Evolutionary conservation across 2,329 filamentous ascomycete genomes (phyloP), one percentile per base, ranked within the genome.

Genomic region (Ramularia endophylla): DNA sequence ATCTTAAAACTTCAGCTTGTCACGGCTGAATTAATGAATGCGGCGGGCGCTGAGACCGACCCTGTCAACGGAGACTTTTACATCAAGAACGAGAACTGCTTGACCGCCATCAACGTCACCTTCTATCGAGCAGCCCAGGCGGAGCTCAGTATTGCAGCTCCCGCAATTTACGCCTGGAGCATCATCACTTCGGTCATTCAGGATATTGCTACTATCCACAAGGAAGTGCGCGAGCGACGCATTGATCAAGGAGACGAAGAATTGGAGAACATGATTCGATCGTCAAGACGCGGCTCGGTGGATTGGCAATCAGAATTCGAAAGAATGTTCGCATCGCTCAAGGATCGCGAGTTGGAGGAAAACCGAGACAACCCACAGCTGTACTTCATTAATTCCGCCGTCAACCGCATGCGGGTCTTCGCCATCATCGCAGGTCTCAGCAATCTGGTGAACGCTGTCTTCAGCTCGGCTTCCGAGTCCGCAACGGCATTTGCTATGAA

Each of bases 151-250:
- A 77, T 78, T 27, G 84, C 85, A 15, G 80, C 78, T 41, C 86
- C 87, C 1, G 79, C 85, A 13, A 75, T 87, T 15, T 85, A 94
- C 51, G 78, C 85, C 3, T 97, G 89, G 89, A 80, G 82, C 3
- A 70, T 90, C 35, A 76, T 95, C 18, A 70, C 89, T 8, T 77
- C 84, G 55, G 73, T 76, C 18, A 78, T 92, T 67, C 78, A 79
- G 19, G 53, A 54, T 36, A 48, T 54, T 28, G 80, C 53, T 16
- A 36, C 40, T 17, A 29, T 47, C 7, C 51, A 48, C 28, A 41
- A 47, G 35, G 47, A 52, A 4, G 40, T 51, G 30, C 76, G 77
- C 9, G 83, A 80, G 50, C 72, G 77, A 42, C 71, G 27, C 71
- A 37, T 71, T 9, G 38, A 81, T 33, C 78, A 77, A 20, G 27